These are phyloP conservation scores for Mycoemilia scoparia DNA, from an alignment of 192 early-diverging fungal genomes.

Conservation along the genomic window DNA sequence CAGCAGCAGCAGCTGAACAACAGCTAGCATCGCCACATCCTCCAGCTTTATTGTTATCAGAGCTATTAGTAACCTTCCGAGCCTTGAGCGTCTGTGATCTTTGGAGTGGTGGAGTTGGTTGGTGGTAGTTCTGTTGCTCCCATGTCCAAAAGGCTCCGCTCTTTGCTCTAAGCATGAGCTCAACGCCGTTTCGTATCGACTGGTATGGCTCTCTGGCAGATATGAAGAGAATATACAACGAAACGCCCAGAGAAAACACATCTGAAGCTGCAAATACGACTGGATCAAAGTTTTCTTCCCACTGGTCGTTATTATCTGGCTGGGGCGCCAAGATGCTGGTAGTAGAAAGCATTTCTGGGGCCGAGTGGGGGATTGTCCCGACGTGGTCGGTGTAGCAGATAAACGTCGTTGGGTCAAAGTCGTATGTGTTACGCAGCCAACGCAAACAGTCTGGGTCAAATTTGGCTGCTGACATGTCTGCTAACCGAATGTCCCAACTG, in stretches of 20 bases:
- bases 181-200: constrained; percentile 33
- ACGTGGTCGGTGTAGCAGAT: constrained; percentile 26
- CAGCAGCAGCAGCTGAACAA: constrained; percentile 6
- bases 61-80: too few relatives aligned
- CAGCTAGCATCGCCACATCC: constrained; percentile 4
- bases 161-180: constrained; percentile 37
- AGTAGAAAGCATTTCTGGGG: constrained; percentile 32
- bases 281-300: too few relatives aligned
- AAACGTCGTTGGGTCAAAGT: constrained; percentile 10
- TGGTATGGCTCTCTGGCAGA: constrained; percentile 37
- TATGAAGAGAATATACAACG: constrained; percentile 36
- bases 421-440: constrained; percentile 5
- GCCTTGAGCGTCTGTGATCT: too few relatives aligned
- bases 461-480: constrained; percentile 26
- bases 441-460: constrained; percentile 13
- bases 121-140: constrained; percentile 26
- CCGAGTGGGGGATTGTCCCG: constrained; percentile 36
- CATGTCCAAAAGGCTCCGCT: constrained; percentile 46
- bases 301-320: constrained; percentile 3
- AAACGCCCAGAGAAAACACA: constrained; percentile 35
- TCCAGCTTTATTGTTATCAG: constrained; percentile 3
- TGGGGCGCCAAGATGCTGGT: not conserved
- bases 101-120: not conserved
- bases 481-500: constrained; percentile 21
- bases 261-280: too few relatives aligned